phyloP scores from a whole-genome alignment of 164 flowering plant genomes.

The Sextonia rubra region DNA sequence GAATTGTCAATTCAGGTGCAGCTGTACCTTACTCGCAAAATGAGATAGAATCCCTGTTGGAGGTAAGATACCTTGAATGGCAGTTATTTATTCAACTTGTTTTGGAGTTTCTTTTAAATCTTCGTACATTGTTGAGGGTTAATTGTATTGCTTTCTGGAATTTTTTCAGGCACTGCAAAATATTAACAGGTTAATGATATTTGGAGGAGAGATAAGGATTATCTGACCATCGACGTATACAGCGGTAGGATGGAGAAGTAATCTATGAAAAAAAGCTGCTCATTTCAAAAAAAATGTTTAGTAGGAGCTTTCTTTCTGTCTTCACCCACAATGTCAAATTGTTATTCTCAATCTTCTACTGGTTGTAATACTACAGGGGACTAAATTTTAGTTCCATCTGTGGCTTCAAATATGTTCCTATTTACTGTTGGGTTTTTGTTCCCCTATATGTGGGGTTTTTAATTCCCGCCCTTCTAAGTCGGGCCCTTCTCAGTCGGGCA shows the following conservation, averaged over 20 bases:
- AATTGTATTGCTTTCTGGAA: background rate
- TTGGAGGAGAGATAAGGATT: conserved; percentile 54
- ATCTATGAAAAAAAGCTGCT: background rate
- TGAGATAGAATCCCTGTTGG: conserved; percentile 57
- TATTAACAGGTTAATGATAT: conserved; percentile 70
- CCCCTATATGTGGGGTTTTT: no score
- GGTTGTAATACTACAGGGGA: no score
- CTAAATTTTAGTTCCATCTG: no score
- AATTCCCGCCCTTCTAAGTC: no score
- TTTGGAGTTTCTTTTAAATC: background rate
- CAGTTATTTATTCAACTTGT: background rate
- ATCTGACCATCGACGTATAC: conserved; percentile 27
- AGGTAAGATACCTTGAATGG: conserved; percentile 38
- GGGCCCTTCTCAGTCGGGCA: no score
- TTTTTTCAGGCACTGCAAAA: conserved; percentile 60
- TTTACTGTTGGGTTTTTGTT: no score
- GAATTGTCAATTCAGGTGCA: conserved; percentile 51
- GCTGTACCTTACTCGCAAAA: conserved; percentile 46
- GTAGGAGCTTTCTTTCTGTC: no score
- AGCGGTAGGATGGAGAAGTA: background rate
- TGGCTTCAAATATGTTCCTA: no score
- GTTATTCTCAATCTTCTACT: no score
- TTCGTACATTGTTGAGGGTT: background rate
- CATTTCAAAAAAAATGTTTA: no score
- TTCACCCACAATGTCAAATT: no score